Evolutionary conservation across 352 stramenopile genomes (phyloP).

Genomic region (Halophytophthora batemanensis): DNA sequence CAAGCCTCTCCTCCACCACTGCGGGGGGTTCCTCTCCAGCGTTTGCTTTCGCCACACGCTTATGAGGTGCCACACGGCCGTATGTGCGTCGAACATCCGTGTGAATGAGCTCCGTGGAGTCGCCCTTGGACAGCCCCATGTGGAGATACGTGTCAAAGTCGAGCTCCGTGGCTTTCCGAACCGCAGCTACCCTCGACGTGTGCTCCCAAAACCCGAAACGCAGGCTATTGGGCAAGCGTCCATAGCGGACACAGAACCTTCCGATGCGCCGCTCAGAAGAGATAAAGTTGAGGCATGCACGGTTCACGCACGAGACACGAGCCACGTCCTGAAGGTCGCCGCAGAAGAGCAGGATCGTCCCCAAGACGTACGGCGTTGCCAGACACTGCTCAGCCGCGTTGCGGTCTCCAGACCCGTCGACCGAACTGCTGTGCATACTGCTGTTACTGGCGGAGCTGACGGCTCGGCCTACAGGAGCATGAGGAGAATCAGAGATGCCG

Average conservation of each 20-base stretch:
- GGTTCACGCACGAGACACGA: constrained; percentile 53
- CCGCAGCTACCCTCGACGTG: constrained; percentile 30
- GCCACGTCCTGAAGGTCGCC: constrained; percentile 50
- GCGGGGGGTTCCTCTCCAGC: too few species aligned
- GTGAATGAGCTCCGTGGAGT: constrained; percentile 78
- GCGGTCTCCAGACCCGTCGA: constrained; percentile 13
- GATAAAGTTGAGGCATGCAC: constrained; percentile 55
- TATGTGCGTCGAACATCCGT: constrained; percentile 86
- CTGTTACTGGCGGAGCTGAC: constrained; percentile 23
- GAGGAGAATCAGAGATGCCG: constrained; percentile 4
- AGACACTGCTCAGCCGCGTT: constrained; percentile 43
- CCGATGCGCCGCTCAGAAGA: constrained; percentile 58
- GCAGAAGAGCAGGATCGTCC: constrained; percentile 71
- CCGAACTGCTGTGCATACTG: constrained; percentile 16
- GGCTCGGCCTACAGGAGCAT: constrained; percentile 18
- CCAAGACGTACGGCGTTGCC: constrained; percentile 59
- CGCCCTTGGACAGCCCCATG: constrained; percentile 82
- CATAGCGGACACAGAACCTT: constrained; percentile 83
- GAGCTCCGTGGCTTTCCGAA: constrained; percentile 50
- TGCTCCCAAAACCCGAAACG: constrained; percentile 83
- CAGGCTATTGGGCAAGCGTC: constrained; percentile 44
- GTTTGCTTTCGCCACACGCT: constrained; percentile 50
- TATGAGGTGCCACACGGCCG: constrained; percentile 76
- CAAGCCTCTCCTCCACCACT: constrained; percentile 65
- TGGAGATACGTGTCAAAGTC: constrained; percentile 86